Conservation (phyloP, 345 rosid genomes). For the Citrus cavaleriei region DNA sequence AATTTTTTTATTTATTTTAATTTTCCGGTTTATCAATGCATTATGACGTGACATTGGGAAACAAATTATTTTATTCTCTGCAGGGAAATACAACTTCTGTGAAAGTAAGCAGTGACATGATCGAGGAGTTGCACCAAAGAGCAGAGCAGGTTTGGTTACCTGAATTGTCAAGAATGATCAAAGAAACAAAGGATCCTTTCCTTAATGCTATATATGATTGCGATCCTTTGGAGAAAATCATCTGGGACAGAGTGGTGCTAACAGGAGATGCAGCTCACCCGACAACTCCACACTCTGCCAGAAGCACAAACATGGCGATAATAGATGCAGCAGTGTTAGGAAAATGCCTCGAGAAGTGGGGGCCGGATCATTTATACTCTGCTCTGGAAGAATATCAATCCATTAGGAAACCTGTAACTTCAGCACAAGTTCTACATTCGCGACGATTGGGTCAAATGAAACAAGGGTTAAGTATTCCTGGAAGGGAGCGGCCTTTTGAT, state of each 20-base stretch:
- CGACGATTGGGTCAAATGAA: slow-evolving; percentile 51
- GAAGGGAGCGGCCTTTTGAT: slow-evolving; percentile 22
- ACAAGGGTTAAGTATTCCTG: slow-evolving; percentile 49
- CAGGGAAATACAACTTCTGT: slow-evolving; percentile 64
- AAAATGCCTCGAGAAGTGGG: slow-evolving; percentile 40
- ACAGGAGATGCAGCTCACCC: slow-evolving; percentile 84
- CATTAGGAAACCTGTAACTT: slow-evolving; percentile 45
- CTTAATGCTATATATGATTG: slow-evolving; percentile 65
- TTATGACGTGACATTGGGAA: no score
- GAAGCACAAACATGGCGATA: slow-evolving; percentile 82
- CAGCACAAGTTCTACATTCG: slow-evolving; percentile 61
- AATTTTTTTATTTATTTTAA: no score
- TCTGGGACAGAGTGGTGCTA: slow-evolving; percentile 27
- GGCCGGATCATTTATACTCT: slow-evolving; percentile 24
- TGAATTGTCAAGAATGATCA: slow-evolving; percentile 50
- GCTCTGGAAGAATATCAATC: slow-evolving; percentile 69
- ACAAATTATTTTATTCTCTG: neutral
- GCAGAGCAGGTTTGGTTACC: slow-evolving; percentile 66
- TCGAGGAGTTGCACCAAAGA: slow-evolving; percentile 46
- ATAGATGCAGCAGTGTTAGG: slow-evolving; percentile 64
- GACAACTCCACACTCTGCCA: slow-evolving; percentile 55
- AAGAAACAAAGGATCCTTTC: slow-evolving; percentile 68
- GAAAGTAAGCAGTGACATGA: slow-evolving; percentile 52
- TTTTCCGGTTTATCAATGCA: no score
- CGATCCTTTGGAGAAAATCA: slow-evolving; percentile 47